phyloP scores from a whole-genome alignment of 2,329 filamentous ascomycete genomes.

The Hymenoscyphus fraxineus region DNA sequence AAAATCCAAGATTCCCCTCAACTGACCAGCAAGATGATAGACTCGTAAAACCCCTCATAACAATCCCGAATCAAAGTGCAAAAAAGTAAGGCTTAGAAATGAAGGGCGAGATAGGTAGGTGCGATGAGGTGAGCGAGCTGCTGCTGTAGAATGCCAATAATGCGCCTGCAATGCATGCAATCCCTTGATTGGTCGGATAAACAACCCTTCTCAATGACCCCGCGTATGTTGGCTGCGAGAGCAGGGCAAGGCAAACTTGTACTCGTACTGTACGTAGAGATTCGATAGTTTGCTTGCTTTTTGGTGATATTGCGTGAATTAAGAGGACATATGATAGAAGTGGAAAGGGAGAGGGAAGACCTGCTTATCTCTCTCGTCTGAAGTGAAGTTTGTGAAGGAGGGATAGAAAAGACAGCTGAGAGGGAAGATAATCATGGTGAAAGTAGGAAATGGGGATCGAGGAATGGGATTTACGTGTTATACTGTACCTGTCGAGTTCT shows the following conservation, averaged over 20 bases:
- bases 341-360: background rate
- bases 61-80: background rate
- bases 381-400: background rate
- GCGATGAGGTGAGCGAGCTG: background rate
- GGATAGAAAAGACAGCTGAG: background rate
- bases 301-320: background rate
- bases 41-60: background rate
- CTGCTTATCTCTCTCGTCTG: background rate
- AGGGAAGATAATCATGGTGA: background rate
- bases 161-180: background rate
- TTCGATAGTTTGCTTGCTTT: background rate
- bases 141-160: background rate
- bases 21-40: background rate
- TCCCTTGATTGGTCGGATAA: constrained; percentile 6
- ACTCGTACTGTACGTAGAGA: background rate
- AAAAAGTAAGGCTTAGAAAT: background rate
- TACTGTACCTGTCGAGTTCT: background rate
- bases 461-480: background rate
- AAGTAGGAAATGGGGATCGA: background rate
- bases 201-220: background rate
- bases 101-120: background rate
- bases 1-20: background rate
- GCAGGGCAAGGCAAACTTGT: background rate
- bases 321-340: background rate
- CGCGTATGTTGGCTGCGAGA: background rate